Percentiles rank a stretch among this genome's conserved stretches.
phyloP scores from a whole-genome alignment of 2,329 filamentous ascomycete genomes.

The Sordariomycetes sp. region DNA sequence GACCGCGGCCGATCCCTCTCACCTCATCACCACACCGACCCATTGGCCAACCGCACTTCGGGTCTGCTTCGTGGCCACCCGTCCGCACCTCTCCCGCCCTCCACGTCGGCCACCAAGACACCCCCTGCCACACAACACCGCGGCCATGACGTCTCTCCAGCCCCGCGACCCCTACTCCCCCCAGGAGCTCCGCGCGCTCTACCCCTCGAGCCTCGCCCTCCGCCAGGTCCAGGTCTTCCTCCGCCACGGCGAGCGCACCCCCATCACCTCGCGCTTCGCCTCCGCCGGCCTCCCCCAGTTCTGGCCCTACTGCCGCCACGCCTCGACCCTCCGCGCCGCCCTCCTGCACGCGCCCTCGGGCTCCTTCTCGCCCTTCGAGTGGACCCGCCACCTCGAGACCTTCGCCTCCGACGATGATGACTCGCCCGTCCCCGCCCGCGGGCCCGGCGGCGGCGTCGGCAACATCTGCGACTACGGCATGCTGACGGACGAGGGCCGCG shows the following conservation, averaged over 20 bases:
- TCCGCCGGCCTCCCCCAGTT: constrained; percentile 58
- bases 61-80: background rate
- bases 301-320: constrained; percentile 87
- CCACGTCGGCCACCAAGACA: background rate
- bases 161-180: constrained; percentile 66
- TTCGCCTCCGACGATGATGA: constrained; percentile 63
- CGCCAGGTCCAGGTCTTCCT: constrained; percentile 83
- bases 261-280: constrained; percentile 78
- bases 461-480: constrained; percentile 70
- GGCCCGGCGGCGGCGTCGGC: constrained; percentile 61
- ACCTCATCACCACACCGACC: background rate
- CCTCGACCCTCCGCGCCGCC: constrained; percentile 52
- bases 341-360: constrained; percentile 26
- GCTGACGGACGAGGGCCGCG: constrained; percentile 64
- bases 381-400: constrained; percentile 69
- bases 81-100: background rate
- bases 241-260: constrained; percentile 72
- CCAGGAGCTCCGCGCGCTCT: too few relatives aligned
- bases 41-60: background rate
- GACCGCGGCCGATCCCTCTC: background rate
- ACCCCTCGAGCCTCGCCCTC: constrained; percentile 47
- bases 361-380: constrained; percentile 38
- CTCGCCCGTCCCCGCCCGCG: constrained; percentile 58
- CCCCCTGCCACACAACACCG: background rate
- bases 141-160: constrained; percentile 64